Evolutionary conservation across 2,329 filamentous ascomycete species (phyloP).

Genomic region (Fonsecaea pedrosoi): DNA sequence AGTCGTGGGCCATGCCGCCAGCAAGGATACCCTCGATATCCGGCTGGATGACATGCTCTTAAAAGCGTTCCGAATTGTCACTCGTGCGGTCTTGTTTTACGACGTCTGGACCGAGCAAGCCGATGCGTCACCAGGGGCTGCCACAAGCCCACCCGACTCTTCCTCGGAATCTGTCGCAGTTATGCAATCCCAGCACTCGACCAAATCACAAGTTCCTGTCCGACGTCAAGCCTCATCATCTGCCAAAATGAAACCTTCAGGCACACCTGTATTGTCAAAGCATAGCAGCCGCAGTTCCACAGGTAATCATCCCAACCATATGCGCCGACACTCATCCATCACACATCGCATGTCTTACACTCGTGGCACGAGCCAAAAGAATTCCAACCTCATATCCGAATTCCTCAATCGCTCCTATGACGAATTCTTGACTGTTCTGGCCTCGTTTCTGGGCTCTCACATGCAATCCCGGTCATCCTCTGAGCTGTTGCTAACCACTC

Average conservation of each 20-base stretch:
- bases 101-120: conserved; percentile 76
- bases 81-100: conserved; percentile 84
- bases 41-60: conserved; percentile 91
- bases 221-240: conserved; percentile 18
- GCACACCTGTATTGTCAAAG: conserved; percentile 14
- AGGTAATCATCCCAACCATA: conserved; percentile 38
- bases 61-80: conserved; percentile 94
- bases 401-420: conserved; percentile 82
- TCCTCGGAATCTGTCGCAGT: conserved; percentile 6
- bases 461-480: conserved; percentile 89
- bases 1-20: conserved; percentile 56
- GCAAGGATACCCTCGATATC: conserved; percentile 66
- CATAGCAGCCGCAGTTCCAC: conserved; percentile 30
- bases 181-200: conserved; percentile 20
- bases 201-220: conserved; percentile 15
- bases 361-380: conserved; percentile 66
- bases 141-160: conserved; percentile 34
- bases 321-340: conserved; percentile 58
- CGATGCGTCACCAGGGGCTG: conserved; percentile 40
- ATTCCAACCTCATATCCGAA: conserved; percentile 80
- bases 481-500: conserved; percentile 80
- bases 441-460: conserved; percentile 91
- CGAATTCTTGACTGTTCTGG: conserved; percentile 85
- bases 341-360: conserved; percentile 80
- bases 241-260: conserved; percentile 15